A percentile compares a stretch with the other conserved stretches of the same genome.
Evolutionary conservation across 352 stramenopile species (phyloP).

Genomic region (Pythium monospermum): DNA sequence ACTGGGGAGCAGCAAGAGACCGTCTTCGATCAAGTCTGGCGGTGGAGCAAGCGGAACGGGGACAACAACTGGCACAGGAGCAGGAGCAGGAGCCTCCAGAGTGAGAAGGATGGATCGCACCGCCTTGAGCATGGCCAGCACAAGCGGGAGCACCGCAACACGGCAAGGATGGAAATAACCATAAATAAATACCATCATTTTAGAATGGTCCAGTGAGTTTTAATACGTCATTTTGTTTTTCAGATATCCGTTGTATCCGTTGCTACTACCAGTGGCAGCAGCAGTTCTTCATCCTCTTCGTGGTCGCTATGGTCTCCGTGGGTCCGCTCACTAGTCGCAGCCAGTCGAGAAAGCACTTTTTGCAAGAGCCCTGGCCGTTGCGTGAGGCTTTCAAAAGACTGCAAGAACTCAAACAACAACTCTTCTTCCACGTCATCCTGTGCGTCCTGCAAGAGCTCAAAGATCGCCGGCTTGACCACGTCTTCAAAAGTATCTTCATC

Average conservation of each 20-base stretch:
- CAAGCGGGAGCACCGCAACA: constrained; percentile 4
- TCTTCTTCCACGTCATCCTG: constrained; percentile 52
- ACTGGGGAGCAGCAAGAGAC: constrained; percentile 1
- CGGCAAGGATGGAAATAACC: constrained; percentile 18
- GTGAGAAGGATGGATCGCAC: constrained; percentile 9
- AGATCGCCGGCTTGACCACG: constrained; percentile 77
- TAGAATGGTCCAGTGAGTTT: not conserved
- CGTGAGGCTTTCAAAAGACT: constrained; percentile 69
- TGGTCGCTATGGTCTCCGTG: too few relatives aligned
- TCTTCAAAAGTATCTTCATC: constrained; percentile 58
- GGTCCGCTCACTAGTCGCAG: too few relatives aligned
- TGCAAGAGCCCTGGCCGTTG: constrained; percentile 53
- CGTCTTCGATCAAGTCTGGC: constrained; percentile 10
- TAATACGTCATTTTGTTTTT: constrained; percentile 2
- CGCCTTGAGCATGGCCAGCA: constrained; percentile 8
- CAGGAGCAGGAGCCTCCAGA: constrained; percentile 3
- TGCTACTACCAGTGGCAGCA: too few relatives aligned
- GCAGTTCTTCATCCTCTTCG: too few relatives aligned
- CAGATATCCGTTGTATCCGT: too few relatives aligned
- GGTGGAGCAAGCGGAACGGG: not conserved
- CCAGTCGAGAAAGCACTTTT: constrained; percentile 41
- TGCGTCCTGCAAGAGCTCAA: constrained; percentile 57
- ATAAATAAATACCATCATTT: too few relatives aligned
- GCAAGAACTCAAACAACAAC: constrained; percentile 72
- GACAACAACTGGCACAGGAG: too few relatives aligned